Evolutionary conservation across 805 yeast species (phyloP), one percentile per base, ranked within the genome.

Genomic region (Candida anglica): DNA sequence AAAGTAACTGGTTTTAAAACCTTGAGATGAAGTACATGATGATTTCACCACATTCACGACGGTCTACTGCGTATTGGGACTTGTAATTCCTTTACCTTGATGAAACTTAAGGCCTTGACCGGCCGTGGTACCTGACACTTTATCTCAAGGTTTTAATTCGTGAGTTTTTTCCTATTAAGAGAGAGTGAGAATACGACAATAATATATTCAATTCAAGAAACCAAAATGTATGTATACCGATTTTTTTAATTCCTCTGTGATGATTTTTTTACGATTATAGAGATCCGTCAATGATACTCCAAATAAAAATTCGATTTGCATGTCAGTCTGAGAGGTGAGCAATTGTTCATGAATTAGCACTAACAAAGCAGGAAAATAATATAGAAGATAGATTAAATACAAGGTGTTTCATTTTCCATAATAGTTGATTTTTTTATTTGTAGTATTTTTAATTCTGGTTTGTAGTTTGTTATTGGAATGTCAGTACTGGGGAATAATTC

Each of bases 41-140:
- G 73, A 66, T 45, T 54, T 49, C 41, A 63, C 71, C 73, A 66
- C 69, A 50, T 56, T 66, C 71, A 66, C 73, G 73, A 66, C 73
- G 73, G 73, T 66, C 73, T 66, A 64, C 73, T 66, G 73, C 48
- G 68, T 58, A 41, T 48, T 47, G 62, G 58, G 56, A 63, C 60
- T 63, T 66, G 68, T 66, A 62, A 64, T 64, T 53, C 55, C 60
- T 56, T 40, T 48, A 57, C 64, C 39, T 50, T 66, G 73, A 66
- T 66, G 73, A 66, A 45, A 55, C 33, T 43, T 46, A 48, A 42
- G 71, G 70, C 71, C 71, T 66, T 66, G 71, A 65, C 71, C 71
- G 73, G 71, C 71, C 71, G 69, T 66, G 71, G 73, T 58, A 48
- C 66, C 70, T 63, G 70, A 65, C 44, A 43, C 28, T 18, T 21